phyloP scores from a whole-genome alignment of 2,329 filamentous ascomycete genomes.

The Pleoardoris graminearum region DNA sequence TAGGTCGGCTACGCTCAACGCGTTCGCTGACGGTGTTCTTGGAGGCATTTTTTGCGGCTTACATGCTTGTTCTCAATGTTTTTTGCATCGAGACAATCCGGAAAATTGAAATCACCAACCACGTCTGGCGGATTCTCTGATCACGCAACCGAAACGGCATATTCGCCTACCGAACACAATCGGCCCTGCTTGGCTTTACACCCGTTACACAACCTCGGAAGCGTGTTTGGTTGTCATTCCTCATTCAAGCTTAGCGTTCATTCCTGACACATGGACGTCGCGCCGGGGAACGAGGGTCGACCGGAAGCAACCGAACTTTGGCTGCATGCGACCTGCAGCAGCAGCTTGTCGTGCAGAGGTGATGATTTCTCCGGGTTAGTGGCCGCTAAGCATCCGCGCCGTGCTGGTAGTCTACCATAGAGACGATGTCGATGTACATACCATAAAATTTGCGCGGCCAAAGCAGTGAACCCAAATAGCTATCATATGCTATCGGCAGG shows the following conservation, averaged over 20 bases:
- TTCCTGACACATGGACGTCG: constrained; percentile 27
- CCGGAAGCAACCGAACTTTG: constrained; percentile 38
- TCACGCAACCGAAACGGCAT: constrained; percentile 7
- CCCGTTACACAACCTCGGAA: constrained; percentile 30
- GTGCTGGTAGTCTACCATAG: constrained; percentile 18
- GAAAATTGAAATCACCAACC: neutral
- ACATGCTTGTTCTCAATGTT: too few species aligned
- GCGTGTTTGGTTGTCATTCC: constrained; percentile 33
- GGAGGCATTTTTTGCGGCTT: too few species aligned
- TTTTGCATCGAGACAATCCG: neutral
- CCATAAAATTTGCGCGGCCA: neutral
- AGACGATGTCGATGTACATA: constrained; percentile 22
- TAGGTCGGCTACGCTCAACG: too few species aligned
- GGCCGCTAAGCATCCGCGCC: constrained; percentile 14
- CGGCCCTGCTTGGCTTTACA: constrained; percentile 15
- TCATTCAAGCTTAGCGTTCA: constrained; percentile 29
- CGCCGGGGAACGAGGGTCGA: constrained; percentile 24
- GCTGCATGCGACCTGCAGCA: constrained; percentile 30
- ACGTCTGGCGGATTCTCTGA: constrained; percentile 14
- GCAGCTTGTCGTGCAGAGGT: neutral
- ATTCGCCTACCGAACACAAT: constrained; percentile 25
- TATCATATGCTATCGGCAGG: neutral
- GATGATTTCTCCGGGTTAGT: constrained; percentile 19
- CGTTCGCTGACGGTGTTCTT: too few species aligned
- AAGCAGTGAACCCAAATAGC: too few species aligned